A percentile compares a stretch with the other conserved stretches of the same genome.
Evolutionary conservation across 1,139 yeast genomes (phyloP).

Genomic region (Magnusiomyces tetraspermus): DNA sequence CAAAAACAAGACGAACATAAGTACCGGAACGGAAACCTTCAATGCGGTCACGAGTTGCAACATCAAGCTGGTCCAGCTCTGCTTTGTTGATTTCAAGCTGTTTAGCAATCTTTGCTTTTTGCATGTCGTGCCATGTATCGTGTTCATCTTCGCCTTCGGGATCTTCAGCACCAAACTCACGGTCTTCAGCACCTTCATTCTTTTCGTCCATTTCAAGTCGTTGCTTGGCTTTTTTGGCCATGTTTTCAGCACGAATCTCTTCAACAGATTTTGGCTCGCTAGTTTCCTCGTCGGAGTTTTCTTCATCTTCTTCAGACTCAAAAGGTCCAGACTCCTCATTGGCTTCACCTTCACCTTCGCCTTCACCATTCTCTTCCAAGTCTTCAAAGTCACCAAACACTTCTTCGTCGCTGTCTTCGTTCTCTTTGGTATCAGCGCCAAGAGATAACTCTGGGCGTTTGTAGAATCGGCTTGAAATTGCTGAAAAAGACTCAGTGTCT

Average conservation of each 20-base stretch:
- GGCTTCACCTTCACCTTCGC: slow-evolving; percentile 9
- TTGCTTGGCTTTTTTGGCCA: slow-evolving; percentile 80
- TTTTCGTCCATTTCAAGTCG: slow-evolving; percentile 76
- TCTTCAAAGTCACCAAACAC: slow-evolving; percentile 75
- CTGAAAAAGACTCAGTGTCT: slow-evolving; percentile 33
- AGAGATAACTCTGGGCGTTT: slow-evolving; percentile 49
- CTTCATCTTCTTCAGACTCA: slow-evolving; percentile 51
- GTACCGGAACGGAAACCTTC: slow-evolving; percentile 95
- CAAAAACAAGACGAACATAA: slow-evolving; percentile 82
- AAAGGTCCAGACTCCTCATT: slow-evolving; percentile 35
- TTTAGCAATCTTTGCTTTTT: slow-evolving; percentile 93
- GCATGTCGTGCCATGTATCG: slow-evolving; percentile 96
- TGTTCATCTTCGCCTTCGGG: slow-evolving; percentile 63
- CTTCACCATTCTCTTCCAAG: slow-evolving; percentile 43
- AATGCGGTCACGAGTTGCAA: slow-evolving; percentile 61
- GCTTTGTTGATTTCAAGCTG: slow-evolving; percentile 89
- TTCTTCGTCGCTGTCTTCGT: slow-evolving; percentile 40
- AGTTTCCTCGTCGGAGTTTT: slow-evolving; percentile 40
- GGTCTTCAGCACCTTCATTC: slow-evolving; percentile 62
- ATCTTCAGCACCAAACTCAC: slow-evolving; percentile 64
- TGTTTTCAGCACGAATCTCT: slow-evolving; percentile 55
- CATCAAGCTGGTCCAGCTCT: slow-evolving; percentile 55
- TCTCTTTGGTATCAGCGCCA: slow-evolving; percentile 34
- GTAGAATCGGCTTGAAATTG: slow-evolving; percentile 51
- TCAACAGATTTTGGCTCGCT: slow-evolving; percentile 34